Percentiles rank a stretch among this genome's conserved stretches.
Evolutionary conservation across 495 filamentous ascomycete species (phyloP).

Genomic region (Xylaria longipes): DNA sequence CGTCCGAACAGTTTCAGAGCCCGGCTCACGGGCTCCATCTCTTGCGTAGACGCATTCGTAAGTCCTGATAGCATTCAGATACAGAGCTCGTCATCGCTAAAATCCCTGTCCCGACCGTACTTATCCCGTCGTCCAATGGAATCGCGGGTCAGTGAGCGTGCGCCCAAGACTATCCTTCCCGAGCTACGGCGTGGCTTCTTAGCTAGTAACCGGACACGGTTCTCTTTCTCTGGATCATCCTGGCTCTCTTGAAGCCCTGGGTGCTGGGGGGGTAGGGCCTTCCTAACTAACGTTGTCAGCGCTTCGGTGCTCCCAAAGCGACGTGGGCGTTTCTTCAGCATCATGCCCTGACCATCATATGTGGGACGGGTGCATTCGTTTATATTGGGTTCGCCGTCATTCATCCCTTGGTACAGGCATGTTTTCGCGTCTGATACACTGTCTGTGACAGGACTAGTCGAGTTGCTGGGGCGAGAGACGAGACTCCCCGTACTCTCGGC

Average conservation of each 20-base stretch:
- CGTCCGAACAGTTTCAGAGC: slow-evolving; percentile 21
- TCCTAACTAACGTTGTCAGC: neutral
- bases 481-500: slow-evolving; percentile 14
- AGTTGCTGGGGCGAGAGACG: slow-evolving; percentile 26
- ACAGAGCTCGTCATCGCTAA: slow-evolving; percentile 51
- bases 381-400: slow-evolving; percentile 16
- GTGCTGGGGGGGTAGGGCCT: slow-evolving; percentile 12
- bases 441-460: slow-evolving; percentile 27
- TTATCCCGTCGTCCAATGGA: slow-evolving; percentile 4
- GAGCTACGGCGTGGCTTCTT: slow-evolving; percentile 38
- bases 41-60: slow-evolving; percentile 19
- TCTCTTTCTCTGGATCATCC: slow-evolving; percentile 36
- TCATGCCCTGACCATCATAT: slow-evolving; percentile 22
- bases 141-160: slow-evolving; percentile 25
- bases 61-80: slow-evolving; percentile 29
- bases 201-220: slow-evolving; percentile 13
- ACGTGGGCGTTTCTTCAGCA: slow-evolving; percentile 34
- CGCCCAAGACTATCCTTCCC: slow-evolving; percentile 23
- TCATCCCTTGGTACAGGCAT: slow-evolving; percentile 20
- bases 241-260: slow-evolving; percentile 24
- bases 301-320: slow-evolving; percentile 23
- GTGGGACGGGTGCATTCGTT: neutral
- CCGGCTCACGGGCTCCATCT: neutral
- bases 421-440: slow-evolving; percentile 30
- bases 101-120: slow-evolving; percentile 8